Conservation (phyloP, 2,329 filamentous ascomycete species). For the Onygena corvina region DNA sequence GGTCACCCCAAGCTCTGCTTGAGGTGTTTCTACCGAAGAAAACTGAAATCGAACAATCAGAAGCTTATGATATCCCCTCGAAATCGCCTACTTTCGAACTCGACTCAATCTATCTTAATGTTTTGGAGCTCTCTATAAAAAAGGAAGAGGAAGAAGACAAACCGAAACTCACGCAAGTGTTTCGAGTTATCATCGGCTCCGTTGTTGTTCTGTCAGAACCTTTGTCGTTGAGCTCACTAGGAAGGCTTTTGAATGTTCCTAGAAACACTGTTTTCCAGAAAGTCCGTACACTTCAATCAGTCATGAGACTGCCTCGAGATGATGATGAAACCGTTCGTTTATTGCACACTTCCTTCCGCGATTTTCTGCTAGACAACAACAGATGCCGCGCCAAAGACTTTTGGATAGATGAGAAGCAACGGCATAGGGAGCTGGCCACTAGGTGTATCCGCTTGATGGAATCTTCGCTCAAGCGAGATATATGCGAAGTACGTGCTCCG, state of each 20-base stretch:
- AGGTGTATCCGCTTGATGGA: conserved; percentile 13
- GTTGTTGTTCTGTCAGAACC: conserved; percentile 19
- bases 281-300: conserved; percentile 17
- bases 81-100: conserved; percentile 15
- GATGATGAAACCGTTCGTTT: conserved; percentile 14
- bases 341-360: conserved; percentile 24
- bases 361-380: conserved; percentile 18
- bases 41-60: background rate
- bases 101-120: conserved; percentile 20
- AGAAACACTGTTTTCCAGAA: conserved; percentile 8
- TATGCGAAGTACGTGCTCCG: conserved; percentile 15
- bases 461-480: conserved; percentile 14
- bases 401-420: conserved; percentile 13
- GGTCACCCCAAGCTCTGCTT: background rate
- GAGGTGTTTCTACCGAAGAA: background rate
- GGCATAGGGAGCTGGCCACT: conserved; percentile 12
- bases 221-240: conserved; percentile 16
- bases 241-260: conserved; percentile 11
- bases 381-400: conserved; percentile 11
- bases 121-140: conserved; percentile 18
- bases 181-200: conserved; percentile 18
- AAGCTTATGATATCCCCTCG: background rate
- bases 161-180: conserved; percentile 14
- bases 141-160: conserved; percentile 12
- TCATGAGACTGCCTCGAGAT: conserved; percentile 15